Conservation (phyloP, 164 flowering plant species). For the Litsea cubeba region DNA sequence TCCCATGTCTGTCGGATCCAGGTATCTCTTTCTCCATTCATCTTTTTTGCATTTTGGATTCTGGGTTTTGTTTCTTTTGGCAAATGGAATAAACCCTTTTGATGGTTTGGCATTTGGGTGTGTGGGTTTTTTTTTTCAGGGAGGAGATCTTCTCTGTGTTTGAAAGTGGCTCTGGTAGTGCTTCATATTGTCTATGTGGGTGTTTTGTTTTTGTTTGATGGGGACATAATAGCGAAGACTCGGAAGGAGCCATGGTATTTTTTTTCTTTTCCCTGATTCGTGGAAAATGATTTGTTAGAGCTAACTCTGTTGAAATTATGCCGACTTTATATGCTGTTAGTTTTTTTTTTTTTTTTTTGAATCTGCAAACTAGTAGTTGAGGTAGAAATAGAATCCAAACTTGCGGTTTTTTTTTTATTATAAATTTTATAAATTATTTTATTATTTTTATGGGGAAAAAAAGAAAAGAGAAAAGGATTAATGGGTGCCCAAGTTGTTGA, state of each 20-base stretch:
- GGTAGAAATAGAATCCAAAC: neutral
- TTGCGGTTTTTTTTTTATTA: too few relatives aligned
- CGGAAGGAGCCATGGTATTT: constrained; percentile 64
- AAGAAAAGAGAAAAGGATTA: too few relatives aligned
- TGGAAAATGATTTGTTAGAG: too few relatives aligned
- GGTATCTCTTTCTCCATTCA: constrained; percentile 27
- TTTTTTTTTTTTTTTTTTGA: too few relatives aligned
- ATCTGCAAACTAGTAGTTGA: neutral
- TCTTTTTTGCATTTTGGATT: neutral
- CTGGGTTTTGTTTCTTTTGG: neutral
- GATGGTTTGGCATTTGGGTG: neutral
- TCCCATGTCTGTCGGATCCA: constrained; percentile 86
- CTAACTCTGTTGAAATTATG: neutral
- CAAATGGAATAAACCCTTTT: neutral
- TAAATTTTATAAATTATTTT: too few relatives aligned
- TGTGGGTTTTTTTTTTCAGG: constrained; percentile 33
- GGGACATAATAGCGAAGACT: constrained; percentile 52
- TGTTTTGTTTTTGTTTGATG: constrained; percentile 52
- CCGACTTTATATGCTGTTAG: neutral
- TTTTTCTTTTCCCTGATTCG: neutral
- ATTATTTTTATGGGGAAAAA: too few relatives aligned
- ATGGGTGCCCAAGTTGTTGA: too few relatives aligned
- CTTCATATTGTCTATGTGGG: constrained; percentile 66
- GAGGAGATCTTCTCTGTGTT: constrained; percentile 59
- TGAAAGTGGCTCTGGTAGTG: constrained; percentile 60